Evolutionary conservation across 2,329 filamentous ascomycete species (phyloP).

Genomic region (Nothophaeocryptopus gaeumannii): DNA sequence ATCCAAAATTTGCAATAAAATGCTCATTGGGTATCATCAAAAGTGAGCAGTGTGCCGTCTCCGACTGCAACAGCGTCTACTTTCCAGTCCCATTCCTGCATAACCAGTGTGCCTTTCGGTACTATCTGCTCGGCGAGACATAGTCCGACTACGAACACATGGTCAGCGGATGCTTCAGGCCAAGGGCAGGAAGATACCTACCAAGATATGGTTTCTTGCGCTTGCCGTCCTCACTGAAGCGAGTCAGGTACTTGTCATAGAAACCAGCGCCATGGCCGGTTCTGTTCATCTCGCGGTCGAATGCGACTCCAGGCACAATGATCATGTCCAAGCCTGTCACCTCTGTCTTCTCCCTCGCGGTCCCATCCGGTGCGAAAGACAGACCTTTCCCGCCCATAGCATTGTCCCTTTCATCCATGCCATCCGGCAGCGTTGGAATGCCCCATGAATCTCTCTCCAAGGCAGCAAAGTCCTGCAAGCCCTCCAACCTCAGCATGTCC

Average conservation of each 20-base stretch:
- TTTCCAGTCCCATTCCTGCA: conserved; percentile 71
- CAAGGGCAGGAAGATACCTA: conserved; percentile 38
- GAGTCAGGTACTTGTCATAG: conserved; percentile 88
- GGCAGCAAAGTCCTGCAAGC: conserved; percentile 72
- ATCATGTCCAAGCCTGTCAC: conserved; percentile 70
- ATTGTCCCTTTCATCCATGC: conserved; percentile 65
- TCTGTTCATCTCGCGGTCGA: conserved; percentile 71
- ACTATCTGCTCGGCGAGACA: conserved; percentile 85
- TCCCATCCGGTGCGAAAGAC: conserved; percentile 36
- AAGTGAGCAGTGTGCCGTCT: conserved; percentile 30
- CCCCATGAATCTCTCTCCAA: conserved; percentile 83
- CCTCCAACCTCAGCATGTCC: conserved; percentile 86
- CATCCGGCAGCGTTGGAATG: conserved; percentile 78
- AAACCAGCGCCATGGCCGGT: conserved; percentile 95
- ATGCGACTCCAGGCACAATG: conserved; percentile 88
- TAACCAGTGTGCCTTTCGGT: conserved; percentile 64
- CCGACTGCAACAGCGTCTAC: conserved; percentile 61
- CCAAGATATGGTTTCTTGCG: conserved; percentile 57
- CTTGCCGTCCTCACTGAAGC: conserved; percentile 54
- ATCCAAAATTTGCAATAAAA: conserved; percentile 31
- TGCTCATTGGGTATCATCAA: conserved; percentile 69
- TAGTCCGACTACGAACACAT: conserved; percentile 61
- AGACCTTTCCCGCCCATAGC: conserved; percentile 65
- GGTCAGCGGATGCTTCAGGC: background rate
- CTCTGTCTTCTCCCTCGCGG: conserved; percentile 23